Base-by-base conservation (phyloP, 441 rosid species). In the Pelargonium cotyledonis region DNA sequence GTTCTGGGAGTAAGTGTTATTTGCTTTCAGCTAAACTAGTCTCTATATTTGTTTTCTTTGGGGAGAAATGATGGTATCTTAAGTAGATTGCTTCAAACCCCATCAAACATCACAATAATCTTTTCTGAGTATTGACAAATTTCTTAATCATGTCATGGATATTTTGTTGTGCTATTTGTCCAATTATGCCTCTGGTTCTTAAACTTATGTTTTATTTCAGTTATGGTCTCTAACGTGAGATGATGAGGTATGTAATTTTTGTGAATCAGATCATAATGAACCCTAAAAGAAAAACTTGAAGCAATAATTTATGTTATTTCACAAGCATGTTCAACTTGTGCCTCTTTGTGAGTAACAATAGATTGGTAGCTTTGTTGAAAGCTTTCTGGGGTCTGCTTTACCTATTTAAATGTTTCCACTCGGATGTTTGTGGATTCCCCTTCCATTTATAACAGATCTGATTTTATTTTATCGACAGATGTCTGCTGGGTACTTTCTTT, bases 401-500 rank as follows among this genome's bases (percentile, higher is more conserved):
- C 18, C n/a, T 53, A 18, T 5, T n/a, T 53, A 4, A 15, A n/a
- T 53, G 60, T n/a, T 15, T 53, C n/a, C 60, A 53, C 21, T 21
- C 19, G 19, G 60, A 53, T 53, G 21, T 53, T 53, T 53, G 15
- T 47, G 53, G 53, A 47, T 47, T n/a, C 53, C 53, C 53, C n/a
- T 47, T 10, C 14, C 14, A 47, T 47, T 9, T 47, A 53, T 53
- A 53, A 53, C 60, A 53, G 21, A 21, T 21, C 5, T 61, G 40
- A 21, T 61, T 21, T 61, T 11, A 61, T 53, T 15, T 73, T 76
- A 61, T 78, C 73, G 73, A 76, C 85, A 88, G 92, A 77, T 82
- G 46, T 85, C 92, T 41, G 86, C 86, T 80, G 90, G 92, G 31
- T 88, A 86, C 81, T 88, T 88, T 73, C 68, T 88, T 64, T 71